Conservation (phyloP, 192 early-diverging fungal genomes). For the Backusella liffmaniae region DNA sequence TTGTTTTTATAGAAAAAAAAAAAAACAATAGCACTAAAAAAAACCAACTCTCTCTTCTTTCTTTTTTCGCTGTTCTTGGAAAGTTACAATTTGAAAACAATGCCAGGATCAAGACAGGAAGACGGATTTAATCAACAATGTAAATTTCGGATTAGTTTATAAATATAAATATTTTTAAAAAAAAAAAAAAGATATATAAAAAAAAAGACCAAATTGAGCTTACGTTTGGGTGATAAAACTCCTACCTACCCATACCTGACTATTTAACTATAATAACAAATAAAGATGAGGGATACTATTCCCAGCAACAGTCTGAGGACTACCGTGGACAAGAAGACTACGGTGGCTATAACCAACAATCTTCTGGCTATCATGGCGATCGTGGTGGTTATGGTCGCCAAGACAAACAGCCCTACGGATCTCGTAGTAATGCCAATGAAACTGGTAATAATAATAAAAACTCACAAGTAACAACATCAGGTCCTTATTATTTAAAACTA, state of each 20-base stretch:
- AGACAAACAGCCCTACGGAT: constrained; percentile 14
- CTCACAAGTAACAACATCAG: background rate
- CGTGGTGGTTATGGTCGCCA: constrained; percentile 6
- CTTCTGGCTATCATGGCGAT: constrained; percentile 8
- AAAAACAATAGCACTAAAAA: no score
- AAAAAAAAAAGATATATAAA: background rate
- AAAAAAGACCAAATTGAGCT: background rate
- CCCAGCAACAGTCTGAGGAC: background rate
- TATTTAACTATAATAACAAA: background rate
- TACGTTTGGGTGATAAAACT: background rate
- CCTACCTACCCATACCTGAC: background rate
- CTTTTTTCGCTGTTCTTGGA: no score
- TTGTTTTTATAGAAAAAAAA: no score
- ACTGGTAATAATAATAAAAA: background rate
- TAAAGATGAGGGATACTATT: constrained; percentile 9
- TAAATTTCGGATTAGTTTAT: constrained; percentile 4
- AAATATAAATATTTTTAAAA: background rate
- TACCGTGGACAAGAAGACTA: constrained; percentile 8
- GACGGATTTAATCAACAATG: constrained; percentile 7
- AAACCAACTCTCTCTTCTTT: no score
- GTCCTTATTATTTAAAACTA: background rate
- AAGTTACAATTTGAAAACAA: background rate
- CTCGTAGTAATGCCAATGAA: background rate
- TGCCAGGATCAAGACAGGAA: constrained; percentile 6
- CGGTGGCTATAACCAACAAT: constrained; percentile 14